Evolutionary conservation across 1,139 yeast species (phyloP).

Genomic region (Suhomyces kunorum): DNA sequence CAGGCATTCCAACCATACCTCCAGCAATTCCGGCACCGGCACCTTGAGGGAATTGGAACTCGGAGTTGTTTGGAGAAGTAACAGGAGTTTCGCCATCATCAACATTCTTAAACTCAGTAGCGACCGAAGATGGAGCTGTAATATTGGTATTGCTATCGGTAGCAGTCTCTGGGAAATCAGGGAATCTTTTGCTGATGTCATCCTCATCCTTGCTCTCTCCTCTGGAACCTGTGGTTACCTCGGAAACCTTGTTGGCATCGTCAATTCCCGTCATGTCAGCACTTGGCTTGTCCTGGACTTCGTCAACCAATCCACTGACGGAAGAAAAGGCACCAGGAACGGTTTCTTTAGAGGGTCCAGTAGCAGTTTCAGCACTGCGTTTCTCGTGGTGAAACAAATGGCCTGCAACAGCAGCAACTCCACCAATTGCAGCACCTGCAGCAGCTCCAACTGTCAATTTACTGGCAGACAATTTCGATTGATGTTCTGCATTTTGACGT

Average conservation of each 20-base stretch:
- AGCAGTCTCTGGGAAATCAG: constrained; percentile 21
- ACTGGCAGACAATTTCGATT: constrained; percentile 23
- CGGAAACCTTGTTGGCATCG: constrained; percentile 20
- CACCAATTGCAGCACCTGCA: constrained; percentile 29
- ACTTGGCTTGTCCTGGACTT: constrained; percentile 27
- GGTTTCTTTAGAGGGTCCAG: neutral
- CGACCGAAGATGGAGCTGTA: constrained; percentile 40
- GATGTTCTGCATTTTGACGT: constrained; percentile 37
- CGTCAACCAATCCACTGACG: constrained; percentile 26
- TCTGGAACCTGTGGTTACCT: constrained; percentile 7
- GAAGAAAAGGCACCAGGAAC: neutral
- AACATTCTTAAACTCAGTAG: constrained; percentile 31
- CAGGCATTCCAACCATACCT: constrained; percentile 51
- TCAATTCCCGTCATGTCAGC: constrained; percentile 35
- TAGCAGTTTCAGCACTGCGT: neutral
- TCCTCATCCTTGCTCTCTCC: constrained; percentile 3
- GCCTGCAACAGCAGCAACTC: constrained; percentile 23
- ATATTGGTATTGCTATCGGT: constrained; percentile 27
- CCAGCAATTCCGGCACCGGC: constrained; percentile 35
- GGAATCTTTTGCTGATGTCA: constrained; percentile 17
- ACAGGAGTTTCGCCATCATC: constrained; percentile 52
- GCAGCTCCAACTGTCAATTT: constrained; percentile 32
- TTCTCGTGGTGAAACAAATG: constrained; percentile 10
- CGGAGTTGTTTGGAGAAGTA: constrained; percentile 58
- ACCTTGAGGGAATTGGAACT: constrained; percentile 54